Percentiles rank a stretch among this genome's conserved stretches.
These are phyloP conservation scores for Penstemon newberryi DNA, from an alignment of 257 asterid species.

Conservation along the genomic window DNA sequence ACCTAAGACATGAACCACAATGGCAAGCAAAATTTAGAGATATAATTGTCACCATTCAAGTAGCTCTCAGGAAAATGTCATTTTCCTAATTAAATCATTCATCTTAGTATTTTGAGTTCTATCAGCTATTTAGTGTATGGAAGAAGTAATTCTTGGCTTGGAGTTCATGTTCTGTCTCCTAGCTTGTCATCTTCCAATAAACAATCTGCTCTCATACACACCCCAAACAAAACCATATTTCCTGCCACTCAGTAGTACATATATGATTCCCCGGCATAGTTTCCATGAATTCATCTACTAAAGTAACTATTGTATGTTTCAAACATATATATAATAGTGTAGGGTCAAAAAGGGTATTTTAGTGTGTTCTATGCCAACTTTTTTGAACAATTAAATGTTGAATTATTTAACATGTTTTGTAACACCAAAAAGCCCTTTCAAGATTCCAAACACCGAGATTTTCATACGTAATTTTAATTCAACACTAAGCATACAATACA, in stretches of 20 bases:
- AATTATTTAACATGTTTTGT: not conserved
- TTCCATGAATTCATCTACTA: not conserved
- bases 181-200: too few relatives aligned
- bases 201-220: not conserved
- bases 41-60: constrained; percentile 14
- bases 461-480: not conserved
- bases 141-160: not conserved
- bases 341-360: too few relatives aligned
- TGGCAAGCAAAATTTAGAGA: not conserved
- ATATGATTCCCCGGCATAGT: not conserved
- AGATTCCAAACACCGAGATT: not conserved
- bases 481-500: constrained; percentile 9
- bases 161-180: too few relatives aligned
- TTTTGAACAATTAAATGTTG: not conserved
- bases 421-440: constrained; percentile 8
- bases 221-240: not conserved
- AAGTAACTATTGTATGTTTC: not conserved
- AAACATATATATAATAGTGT: too few relatives aligned
- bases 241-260: not conserved
- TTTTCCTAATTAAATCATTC: not conserved
- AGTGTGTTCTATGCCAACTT: too few relatives aligned
- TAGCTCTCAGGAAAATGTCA: not conserved
- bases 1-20: not conserved
- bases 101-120: not conserved
- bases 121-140: not conserved